Evolutionary conservation across 306 rosid species (phyloP).

Genomic region (Sechiopsis laciniata): DNA sequence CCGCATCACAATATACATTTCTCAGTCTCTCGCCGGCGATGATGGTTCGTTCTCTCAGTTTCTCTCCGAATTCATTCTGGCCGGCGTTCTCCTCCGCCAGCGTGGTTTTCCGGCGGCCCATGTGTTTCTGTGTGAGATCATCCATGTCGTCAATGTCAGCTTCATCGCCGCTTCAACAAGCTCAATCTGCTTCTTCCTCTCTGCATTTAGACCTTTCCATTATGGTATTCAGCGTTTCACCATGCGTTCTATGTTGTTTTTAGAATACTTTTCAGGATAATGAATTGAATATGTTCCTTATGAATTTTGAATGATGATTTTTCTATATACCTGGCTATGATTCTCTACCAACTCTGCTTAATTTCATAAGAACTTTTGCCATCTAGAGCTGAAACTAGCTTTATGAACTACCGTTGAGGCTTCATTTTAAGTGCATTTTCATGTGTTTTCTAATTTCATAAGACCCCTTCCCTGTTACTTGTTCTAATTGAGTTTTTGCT

Average conservation of each 20-base stretch:
- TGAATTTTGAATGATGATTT: neutral
- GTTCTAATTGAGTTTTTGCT: no score
- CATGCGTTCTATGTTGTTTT: neutral
- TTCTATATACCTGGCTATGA: neutral
- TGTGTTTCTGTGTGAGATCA: constrained; percentile 12
- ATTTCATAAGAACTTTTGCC: neutral
- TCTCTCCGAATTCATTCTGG: neutral
- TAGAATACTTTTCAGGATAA: neutral
- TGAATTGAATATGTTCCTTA: neutral
- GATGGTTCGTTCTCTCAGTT: constrained; percentile 7
- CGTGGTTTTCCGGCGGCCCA: neutral
- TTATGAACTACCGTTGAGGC: neutral
- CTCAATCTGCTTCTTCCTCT: constrained; percentile 17
- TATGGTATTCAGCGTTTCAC: constrained; percentile 17
- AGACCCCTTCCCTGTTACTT: no score
- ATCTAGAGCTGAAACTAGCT: neutral
- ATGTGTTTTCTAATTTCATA: no score
- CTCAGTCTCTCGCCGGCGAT: neutral
- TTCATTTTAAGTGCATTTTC: neutral
- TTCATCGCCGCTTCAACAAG: constrained; percentile 13
- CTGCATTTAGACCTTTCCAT: constrained; percentile 20
- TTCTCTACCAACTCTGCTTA: neutral
- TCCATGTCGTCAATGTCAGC: constrained; percentile 20
- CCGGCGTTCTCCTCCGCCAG: neutral
- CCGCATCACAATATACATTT: neutral